Percentiles rank a stretch among this genome's conserved stretches.
Evolutionary conservation across 108 stramenopile genomes (phyloP).

Genomic region (Cylindrotheca fusiformis): DNA sequence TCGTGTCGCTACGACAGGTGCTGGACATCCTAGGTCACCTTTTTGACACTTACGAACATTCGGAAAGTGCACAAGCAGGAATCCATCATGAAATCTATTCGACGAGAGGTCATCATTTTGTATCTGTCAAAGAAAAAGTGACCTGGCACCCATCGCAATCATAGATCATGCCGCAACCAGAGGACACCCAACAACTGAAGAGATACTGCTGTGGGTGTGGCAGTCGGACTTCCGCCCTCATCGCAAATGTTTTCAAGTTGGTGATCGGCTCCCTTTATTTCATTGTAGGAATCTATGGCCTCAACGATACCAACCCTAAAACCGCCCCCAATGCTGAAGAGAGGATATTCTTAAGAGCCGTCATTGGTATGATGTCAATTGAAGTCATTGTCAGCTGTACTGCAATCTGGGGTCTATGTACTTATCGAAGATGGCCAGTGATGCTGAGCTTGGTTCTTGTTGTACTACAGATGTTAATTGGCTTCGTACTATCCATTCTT

Average conservation of each 20-base stretch:
- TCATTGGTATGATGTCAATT: not conserved
- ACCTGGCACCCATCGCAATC: too few relatives aligned
- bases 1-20: too few relatives aligned
- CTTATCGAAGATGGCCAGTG: not conserved
- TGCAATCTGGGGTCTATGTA: not conserved
- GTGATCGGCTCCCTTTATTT: not conserved
- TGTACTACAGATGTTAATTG: not conserved
- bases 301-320: not conserved
- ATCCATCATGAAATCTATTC: too few relatives aligned
- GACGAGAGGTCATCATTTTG: too few relatives aligned
- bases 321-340: not conserved
- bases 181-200: not conserved
- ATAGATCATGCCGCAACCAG: too few relatives aligned
- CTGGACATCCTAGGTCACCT: too few relatives aligned
- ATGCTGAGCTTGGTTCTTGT: not conserved
- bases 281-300: not conserved
- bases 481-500: not conserved
- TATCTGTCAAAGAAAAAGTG: too few relatives aligned
- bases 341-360: not conserved
- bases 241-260: not conserved
- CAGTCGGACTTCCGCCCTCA: not conserved
- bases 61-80: too few relatives aligned
- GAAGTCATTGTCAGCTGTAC: not conserved
- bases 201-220: not conserved
- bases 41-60: too few relatives aligned